These are phyloP conservation scores for Cicer chorassanicum DNA, from an alignment of 306 rosid species.

Conservation along the genomic window DNA sequence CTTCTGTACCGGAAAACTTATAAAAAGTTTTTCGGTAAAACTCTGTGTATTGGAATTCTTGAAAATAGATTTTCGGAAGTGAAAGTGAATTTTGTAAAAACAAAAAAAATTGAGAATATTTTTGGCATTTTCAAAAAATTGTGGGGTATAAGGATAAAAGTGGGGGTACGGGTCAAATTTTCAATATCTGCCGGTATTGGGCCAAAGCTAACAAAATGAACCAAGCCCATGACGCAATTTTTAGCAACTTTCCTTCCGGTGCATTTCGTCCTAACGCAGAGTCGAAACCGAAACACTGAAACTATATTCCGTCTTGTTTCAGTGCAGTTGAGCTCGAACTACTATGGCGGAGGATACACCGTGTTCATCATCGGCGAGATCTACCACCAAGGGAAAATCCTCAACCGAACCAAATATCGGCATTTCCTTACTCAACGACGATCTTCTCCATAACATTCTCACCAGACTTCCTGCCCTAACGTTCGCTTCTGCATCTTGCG, in stretches of 20 bases:
- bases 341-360: conserved; percentile 50
- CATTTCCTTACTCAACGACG: conserved; percentile 46
- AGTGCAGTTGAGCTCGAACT: neutral
- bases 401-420: neutral
- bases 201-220: neutral
- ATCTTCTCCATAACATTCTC: conserved; percentile 49
- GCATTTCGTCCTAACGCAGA: neutral
- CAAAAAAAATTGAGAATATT: too few species aligned
- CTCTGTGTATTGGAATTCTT: too few species aligned
- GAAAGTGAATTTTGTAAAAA: too few species aligned
- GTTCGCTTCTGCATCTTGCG: conserved; percentile 75
- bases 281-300: neutral
- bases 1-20: too few species aligned
- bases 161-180: too few species aligned
- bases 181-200: neutral
- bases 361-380: conserved; percentile 29
- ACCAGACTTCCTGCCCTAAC: conserved; percentile 57
- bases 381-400: conserved; percentile 43
- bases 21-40: too few species aligned
- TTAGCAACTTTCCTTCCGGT: neutral
- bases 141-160: too few species aligned
- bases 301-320: neutral
- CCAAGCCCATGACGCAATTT: neutral
- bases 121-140: too few species aligned
- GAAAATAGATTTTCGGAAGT: too few species aligned